Evolutionary conservation across 768 basidiomycete species (phyloP).

Genomic region (Termitomyces sp.): DNA sequence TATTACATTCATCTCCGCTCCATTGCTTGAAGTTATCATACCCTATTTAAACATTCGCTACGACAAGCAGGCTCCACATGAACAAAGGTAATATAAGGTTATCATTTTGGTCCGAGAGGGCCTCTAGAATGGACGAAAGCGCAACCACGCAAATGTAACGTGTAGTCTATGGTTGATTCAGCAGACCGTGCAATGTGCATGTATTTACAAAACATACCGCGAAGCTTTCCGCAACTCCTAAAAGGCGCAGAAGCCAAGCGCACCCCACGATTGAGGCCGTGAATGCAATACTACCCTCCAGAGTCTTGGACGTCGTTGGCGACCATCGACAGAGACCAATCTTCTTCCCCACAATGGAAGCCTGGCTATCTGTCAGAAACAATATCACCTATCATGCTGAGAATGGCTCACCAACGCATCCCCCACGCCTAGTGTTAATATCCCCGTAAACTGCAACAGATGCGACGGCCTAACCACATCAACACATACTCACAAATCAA

Average conservation of each 20-base stretch:
- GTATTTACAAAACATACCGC: slow-evolving; percentile 49
- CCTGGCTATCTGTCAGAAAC: slow-evolving; percentile 35
- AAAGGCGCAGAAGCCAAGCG: slow-evolving; percentile 65
- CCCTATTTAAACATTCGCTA: slow-evolving; percentile 31
- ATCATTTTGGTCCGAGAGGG: slow-evolving; percentile 93
- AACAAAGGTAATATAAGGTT: slow-evolving; percentile 95
- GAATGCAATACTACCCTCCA: slow-evolving; percentile 89
- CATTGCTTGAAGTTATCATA: slow-evolving; percentile 2
- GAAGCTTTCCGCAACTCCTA: slow-evolving; percentile 68
- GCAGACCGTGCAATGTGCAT: neutral
- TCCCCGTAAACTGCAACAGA: slow-evolving; percentile 70
- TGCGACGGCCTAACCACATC: slow-evolving; percentile 30
- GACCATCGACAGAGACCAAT: slow-evolving; percentile 84
- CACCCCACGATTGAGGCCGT: slow-evolving; percentile 59
- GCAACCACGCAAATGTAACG: slow-evolving; percentile 60
- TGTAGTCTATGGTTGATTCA: slow-evolving; percentile 38
- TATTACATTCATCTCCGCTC: neutral
- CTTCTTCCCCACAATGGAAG: slow-evolving; percentile 87
- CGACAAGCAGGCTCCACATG: slow-evolving; percentile 84
- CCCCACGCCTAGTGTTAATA: slow-evolving; percentile 85
- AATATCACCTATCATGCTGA: neutral
- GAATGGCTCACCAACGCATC: slow-evolving; percentile 74
- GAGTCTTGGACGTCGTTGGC: slow-evolving; percentile 74
- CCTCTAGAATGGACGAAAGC: slow-evolving; percentile 78
- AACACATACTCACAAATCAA: neutral